Conservation (phyloP, 441 rosid species). For the Daphne laureola region DNA sequence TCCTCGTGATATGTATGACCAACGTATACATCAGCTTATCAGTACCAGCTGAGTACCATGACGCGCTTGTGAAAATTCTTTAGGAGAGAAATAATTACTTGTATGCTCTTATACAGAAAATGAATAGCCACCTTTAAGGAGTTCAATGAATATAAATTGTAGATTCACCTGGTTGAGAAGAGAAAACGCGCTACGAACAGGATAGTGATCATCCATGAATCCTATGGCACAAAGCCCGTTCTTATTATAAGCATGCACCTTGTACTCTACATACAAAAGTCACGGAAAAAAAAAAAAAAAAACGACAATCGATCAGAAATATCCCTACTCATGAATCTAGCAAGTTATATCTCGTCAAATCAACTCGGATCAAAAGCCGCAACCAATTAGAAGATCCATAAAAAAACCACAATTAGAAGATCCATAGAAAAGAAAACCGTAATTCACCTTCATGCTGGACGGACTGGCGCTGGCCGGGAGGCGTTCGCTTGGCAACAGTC, state of each 20-base stretch:
- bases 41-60: too few relatives aligned
- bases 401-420: neutral
- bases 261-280: slow-evolving; percentile 50
- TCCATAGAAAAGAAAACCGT: neutral
- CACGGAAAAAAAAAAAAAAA: neutral
- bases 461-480: slow-evolving; percentile 79
- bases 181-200: slow-evolving; percentile 89
- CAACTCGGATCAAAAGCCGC: slow-evolving; percentile 6
- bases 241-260: slow-evolving; percentile 78
- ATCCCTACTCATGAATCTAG: neutral
- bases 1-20: too few relatives aligned
- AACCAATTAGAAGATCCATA: neutral
- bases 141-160: too few relatives aligned
- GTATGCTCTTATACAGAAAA: too few relatives aligned
- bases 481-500: slow-evolving; percentile 82
- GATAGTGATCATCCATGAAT: slow-evolving; percentile 92
- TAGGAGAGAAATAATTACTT: too few relatives aligned
- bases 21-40: too few relatives aligned
- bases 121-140: too few relatives aligned
- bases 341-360: neutral
- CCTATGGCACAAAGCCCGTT: slow-evolving; percentile 84
- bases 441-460: slow-evolving; percentile 82
- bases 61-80: too few relatives aligned
- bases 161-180: slow-evolving; percentile 70
- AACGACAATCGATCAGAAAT: neutral